phyloP scores from a whole-genome alignment of 352 stramenopile genomes.

The Aphanomyces cochlioides region DNA sequence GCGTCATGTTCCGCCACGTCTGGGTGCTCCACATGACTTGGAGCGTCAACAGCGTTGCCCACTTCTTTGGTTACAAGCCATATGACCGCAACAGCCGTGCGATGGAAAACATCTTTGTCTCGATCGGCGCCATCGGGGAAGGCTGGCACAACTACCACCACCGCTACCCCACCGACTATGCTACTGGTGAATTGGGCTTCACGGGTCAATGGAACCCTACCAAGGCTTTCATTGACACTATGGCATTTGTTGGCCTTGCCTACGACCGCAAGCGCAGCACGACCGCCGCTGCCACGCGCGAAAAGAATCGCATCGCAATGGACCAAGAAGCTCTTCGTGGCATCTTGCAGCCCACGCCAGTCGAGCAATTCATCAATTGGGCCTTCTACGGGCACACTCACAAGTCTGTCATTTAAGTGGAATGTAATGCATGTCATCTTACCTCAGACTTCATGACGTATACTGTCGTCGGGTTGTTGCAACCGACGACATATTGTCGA shows the following conservation, averaged over 20 bases:
- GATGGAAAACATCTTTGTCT: constrained; percentile 97
- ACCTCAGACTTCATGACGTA: too few relatives aligned
- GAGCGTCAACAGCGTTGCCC: constrained; percentile 98
- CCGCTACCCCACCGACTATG: constrained; percentile 99
- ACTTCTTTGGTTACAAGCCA: constrained; percentile 97
- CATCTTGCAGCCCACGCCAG: too few relatives aligned
- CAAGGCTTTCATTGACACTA: constrained; percentile 96
- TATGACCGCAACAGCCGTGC: constrained; percentile 95
- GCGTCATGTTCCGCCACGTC: constrained; percentile 92
- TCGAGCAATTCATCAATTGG: too few relatives aligned
- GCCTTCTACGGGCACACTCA: too few relatives aligned
- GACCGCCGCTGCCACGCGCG: too few relatives aligned
- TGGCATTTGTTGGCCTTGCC: constrained; percentile 89
- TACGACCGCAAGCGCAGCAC: constrained; percentile 88
- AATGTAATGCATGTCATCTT: too few relatives aligned
- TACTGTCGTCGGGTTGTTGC: too few relatives aligned
- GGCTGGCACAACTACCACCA: constrained; percentile 99
- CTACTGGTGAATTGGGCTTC: constrained; percentile 95
- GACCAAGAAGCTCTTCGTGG: too few relatives aligned
- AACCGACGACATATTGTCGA: too few relatives aligned
- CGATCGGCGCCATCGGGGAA: constrained; percentile 94
- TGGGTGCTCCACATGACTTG: constrained; percentile 96
- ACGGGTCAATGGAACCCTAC: constrained; percentile 97
- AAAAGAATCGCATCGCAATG: not conserved
- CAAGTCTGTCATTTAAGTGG: too few relatives aligned